Evolutionary conservation across 2,329 filamentous ascomycete species (phyloP).

Genomic region (Xylaria sp.): DNA sequence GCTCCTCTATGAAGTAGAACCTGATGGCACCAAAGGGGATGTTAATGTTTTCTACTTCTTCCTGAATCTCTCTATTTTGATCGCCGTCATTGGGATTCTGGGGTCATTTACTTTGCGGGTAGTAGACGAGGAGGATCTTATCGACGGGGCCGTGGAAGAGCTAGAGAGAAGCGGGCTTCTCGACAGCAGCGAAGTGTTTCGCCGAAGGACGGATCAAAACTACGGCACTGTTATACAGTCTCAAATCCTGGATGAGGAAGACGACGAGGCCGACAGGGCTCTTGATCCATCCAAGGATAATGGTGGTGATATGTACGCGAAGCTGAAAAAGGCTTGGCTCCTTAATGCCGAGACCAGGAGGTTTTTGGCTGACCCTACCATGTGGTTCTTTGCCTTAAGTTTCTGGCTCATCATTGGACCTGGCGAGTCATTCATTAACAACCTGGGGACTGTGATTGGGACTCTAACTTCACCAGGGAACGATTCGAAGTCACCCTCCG

Average conservation of each 20-base stretch:
- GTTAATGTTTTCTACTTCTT: slow-evolving; percentile 86
- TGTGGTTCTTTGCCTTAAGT: slow-evolving; percentile 92
- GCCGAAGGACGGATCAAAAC: slow-evolving; percentile 56
- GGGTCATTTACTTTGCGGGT: slow-evolving; percentile 78
- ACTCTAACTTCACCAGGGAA: slow-evolving; percentile 72
- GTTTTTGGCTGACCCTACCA: slow-evolving; percentile 86
- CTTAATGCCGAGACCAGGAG: slow-evolving; percentile 87
- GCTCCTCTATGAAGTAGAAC: slow-evolving; percentile 71
- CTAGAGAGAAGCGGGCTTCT: slow-evolving; percentile 87
- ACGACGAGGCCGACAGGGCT: slow-evolving; percentile 52
- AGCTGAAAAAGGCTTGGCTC: slow-evolving; percentile 84
- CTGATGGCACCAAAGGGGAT: slow-evolving; percentile 67
- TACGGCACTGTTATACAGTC: slow-evolving; percentile 67
- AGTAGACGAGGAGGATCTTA: slow-evolving; percentile 84
- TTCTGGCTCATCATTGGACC: slow-evolving; percentile 95
- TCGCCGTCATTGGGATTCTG: slow-evolving; percentile 72
- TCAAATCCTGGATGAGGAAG: slow-evolving; percentile 44
- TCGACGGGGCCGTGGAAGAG: slow-evolving; percentile 88
- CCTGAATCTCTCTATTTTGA: slow-evolving; percentile 76
- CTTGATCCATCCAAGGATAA: slow-evolving; percentile 46
- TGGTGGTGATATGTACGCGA: slow-evolving; percentile 51
- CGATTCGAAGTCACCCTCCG: slow-evolving; percentile 58
- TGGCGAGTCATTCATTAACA: slow-evolving; percentile 98
- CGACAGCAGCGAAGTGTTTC: slow-evolving; percentile 75
- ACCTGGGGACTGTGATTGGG: slow-evolving; percentile 90